Conservation (phyloP, 2,329 filamentous ascomycete species). For the Scedosporium apiospermum region DNA sequence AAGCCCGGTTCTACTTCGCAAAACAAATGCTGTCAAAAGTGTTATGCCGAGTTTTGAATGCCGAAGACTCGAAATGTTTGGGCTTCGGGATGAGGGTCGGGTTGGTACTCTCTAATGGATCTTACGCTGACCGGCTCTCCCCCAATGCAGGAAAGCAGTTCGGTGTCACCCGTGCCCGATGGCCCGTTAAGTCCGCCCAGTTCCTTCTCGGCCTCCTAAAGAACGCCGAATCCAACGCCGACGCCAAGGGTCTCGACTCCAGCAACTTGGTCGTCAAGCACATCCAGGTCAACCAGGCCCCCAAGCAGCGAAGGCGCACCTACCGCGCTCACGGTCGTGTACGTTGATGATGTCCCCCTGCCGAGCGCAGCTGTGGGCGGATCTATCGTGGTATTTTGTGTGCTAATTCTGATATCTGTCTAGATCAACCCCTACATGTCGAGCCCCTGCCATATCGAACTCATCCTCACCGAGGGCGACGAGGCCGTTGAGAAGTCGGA, state of each 20-base stretch:
- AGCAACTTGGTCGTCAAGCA: constrained; percentile 98
- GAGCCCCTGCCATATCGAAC: constrained; percentile 99
- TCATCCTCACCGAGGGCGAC: constrained; percentile 96
- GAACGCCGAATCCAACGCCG: constrained; percentile 95
- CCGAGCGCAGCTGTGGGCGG: background rate
- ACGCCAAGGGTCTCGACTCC: constrained; percentile 95
- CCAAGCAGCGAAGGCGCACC: constrained; percentile 97
- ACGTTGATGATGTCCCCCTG: constrained; percentile 39
- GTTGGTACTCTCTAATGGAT: background rate
- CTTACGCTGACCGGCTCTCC: background rate
- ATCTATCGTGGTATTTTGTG: background rate
- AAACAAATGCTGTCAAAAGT: background rate
- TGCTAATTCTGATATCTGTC: background rate
- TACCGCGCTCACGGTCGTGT: constrained; percentile 99
- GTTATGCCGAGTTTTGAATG: background rate
- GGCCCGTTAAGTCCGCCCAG: constrained; percentile 98
- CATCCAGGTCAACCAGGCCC: constrained; percentile 99
- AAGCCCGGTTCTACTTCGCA: background rate
- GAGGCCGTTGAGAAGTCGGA: constrained; percentile 89
- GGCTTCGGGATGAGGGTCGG: background rate
- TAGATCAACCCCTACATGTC: constrained; percentile 99
- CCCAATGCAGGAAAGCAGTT: constrained; percentile 79
- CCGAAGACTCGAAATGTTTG: too few species aligned
- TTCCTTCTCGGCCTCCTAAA: constrained; percentile 95
- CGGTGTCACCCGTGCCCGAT: constrained; percentile 95